Conservation (phyloP, 139 green algal genomes). For the Asterochloris sp. region DNA sequence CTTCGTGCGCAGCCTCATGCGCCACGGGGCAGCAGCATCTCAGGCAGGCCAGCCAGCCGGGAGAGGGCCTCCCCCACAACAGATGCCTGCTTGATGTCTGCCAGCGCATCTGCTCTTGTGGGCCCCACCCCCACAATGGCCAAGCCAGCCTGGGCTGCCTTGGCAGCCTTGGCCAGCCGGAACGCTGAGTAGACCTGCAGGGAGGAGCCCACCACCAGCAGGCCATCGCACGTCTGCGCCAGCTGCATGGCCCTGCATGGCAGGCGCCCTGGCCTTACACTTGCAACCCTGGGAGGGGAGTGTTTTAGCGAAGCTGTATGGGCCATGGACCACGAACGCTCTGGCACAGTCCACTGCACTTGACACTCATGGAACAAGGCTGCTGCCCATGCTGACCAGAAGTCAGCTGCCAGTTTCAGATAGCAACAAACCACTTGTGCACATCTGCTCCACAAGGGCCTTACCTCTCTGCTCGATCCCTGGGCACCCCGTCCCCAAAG, state of each 20-base stretch:
- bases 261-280: no score
- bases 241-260: constrained; percentile 28
- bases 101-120: constrained; percentile 73
- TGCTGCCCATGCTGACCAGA: background rate
- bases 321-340: background rate
- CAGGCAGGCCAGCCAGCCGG: constrained; percentile 49
- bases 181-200: constrained; percentile 78
- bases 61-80: constrained; percentile 66
- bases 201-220: constrained; percentile 69
- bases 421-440: background rate
- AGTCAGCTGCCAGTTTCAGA: background rate
- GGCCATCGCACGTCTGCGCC: constrained; percentile 23
- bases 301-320: background rate
- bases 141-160: constrained; percentile 46
- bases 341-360: background rate
- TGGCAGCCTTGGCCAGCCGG: constrained; percentile 69
- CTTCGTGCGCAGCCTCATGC: constrained; percentile 3
- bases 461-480: constrained; percentile 27
- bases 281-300: no score
- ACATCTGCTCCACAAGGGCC: background rate
- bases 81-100: constrained; percentile 65
- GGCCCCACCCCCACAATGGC: constrained; percentile 67
- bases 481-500: constrained; percentile 73
- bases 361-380: background rate
- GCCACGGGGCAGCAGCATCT: constrained; percentile 43